Conservation (phyloP, 192 early-diverging fungal species). For the Borealophlyctis nickersoniae region DNA sequence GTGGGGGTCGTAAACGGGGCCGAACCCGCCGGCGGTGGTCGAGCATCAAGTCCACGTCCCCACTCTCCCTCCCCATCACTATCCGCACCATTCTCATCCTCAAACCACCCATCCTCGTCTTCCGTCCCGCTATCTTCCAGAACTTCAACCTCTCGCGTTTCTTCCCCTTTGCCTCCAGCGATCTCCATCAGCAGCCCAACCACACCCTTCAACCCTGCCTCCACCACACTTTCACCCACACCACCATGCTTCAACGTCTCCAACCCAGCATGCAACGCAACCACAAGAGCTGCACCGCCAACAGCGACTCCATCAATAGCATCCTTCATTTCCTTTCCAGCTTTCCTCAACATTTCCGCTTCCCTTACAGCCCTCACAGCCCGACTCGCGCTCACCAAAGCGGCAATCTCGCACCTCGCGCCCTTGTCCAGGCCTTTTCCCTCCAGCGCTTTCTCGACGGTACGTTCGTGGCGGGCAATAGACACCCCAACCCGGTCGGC, state of each 20-base stretch:
- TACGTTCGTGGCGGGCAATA: no score
- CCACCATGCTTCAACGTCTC: neutral
- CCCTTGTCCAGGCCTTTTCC: constrained; percentile 17
- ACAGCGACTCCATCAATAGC: no score
- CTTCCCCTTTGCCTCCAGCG: constrained; percentile 9
- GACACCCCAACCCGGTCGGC: no score
- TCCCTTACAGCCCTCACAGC: neutral
- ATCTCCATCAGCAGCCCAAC: constrained; percentile 10
- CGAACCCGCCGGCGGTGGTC: no score
- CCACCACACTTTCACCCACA: neutral
- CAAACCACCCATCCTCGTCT: no score
- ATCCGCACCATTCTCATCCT: no score
- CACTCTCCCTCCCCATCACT: no score
- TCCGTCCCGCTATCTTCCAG: constrained; percentile 46
- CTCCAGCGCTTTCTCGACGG: no score
- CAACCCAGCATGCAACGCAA: no score
- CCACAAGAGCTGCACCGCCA: no score
- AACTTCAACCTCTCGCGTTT: constrained; percentile 14
- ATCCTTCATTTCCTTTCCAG: neutral
- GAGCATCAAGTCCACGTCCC: no score
- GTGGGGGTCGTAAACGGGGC: no score
- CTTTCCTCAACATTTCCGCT: neutral
- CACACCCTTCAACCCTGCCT: neutral
- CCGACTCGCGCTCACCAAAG: constrained; percentile 7
- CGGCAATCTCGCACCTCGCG: constrained; percentile 14